Conservation (phyloP, 2,329 filamentous ascomycete genomes). For the Emmonsiellopsis sp. region DNA sequence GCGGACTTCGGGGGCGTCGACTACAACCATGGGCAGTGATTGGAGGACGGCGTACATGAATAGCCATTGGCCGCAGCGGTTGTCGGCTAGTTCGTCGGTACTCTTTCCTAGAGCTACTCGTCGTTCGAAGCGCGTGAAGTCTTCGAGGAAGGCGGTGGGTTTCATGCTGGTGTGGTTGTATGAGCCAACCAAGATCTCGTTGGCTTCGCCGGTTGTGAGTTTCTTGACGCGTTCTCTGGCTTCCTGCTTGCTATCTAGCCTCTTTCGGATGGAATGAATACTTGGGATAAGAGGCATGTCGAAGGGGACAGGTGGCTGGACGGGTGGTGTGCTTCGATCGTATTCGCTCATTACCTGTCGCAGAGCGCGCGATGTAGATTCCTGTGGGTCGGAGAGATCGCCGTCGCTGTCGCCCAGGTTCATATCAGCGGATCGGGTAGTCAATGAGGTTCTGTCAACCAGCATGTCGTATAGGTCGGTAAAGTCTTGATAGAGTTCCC, state of each 20-base stretch:
- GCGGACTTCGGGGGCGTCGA: constrained; percentile 38
- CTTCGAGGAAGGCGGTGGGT: constrained; percentile 37
- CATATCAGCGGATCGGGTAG: constrained; percentile 67
- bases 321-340: constrained; percentile 78
- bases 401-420: constrained; percentile 44
- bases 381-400: constrained; percentile 38
- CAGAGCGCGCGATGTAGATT: constrained; percentile 59
- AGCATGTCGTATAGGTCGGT: constrained; percentile 80
- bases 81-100: constrained; percentile 35
- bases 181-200: constrained; percentile 65
- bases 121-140: constrained; percentile 40
- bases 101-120: constrained; percentile 34
- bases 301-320: constrained; percentile 83
- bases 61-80: constrained; percentile 43
- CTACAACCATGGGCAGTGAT: constrained; percentile 38
- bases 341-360: constrained; percentile 77
- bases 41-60: constrained; percentile 43
- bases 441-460: constrained; percentile 69
- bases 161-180: constrained; percentile 66
- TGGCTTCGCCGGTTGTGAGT: constrained; percentile 69
- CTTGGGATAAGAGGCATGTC: constrained; percentile 72
- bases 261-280: constrained; percentile 55
- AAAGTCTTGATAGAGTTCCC: constrained; percentile 75
- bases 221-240: constrained; percentile 60
- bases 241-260: constrained; percentile 61